Evolutionary conservation across 164 flowering plant genomes (phyloP).

Genomic region (Vitis amurensis): DNA sequence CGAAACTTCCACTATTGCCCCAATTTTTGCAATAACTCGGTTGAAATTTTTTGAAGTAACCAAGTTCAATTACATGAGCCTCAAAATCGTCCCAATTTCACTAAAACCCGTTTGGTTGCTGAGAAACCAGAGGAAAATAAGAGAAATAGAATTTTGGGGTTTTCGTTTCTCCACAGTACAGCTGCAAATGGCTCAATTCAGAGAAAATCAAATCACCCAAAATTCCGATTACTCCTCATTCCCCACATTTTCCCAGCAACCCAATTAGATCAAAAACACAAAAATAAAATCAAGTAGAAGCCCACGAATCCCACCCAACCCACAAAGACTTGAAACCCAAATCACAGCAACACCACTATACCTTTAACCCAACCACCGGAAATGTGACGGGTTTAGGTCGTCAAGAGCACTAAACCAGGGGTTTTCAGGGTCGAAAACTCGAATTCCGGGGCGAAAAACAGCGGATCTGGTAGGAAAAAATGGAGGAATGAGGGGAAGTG

Average conservation of each 20-base stretch:
- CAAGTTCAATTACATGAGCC: no score
- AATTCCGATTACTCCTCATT: neutral
- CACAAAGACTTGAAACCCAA: neutral
- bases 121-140: slow-evolving; percentile 7
- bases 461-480: neutral
- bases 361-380: neutral
- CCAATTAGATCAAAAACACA: neutral
- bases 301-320: neutral
- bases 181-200: no score
- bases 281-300: neutral
- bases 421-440: neutral
- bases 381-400: neutral
- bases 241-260: slow-evolving; percentile 3
- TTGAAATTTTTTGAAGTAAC: no score
- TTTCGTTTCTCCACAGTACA: no score
- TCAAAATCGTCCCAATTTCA: no score
- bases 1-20: no score
- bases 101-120: neutral
- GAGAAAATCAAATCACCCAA: no score
- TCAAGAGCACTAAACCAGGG: neutral
- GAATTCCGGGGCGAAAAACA: neutral
- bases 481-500: slow-evolving; percentile 1
- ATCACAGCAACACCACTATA: neutral
- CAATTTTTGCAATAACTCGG: no score
- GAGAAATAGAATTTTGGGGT: neutral